Evolutionary conservation across 2,329 filamentous ascomycete species (phyloP).

Genomic region (Chrysosporium keratinophilum): DNA sequence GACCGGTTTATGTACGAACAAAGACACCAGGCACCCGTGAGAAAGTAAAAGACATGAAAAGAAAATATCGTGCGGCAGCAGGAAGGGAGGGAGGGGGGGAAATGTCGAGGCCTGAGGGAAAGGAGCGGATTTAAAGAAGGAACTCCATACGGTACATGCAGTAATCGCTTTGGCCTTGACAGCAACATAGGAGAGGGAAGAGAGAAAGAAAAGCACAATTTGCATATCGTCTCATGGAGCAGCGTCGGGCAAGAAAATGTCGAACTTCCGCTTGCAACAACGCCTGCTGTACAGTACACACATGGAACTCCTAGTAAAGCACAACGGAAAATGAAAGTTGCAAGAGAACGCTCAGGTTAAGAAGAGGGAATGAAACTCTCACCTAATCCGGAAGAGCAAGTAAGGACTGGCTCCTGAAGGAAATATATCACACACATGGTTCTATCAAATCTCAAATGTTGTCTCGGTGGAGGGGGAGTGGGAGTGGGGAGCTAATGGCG

Average conservation of each 20-base stretch:
- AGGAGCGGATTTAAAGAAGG: background rate
- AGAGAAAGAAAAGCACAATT: background rate
- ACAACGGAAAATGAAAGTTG: constrained; percentile 6
- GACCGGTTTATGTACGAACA: background rate
- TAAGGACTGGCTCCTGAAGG: background rate
- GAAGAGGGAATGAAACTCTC: background rate
- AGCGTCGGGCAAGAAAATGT: background rate
- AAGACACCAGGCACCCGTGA: background rate
- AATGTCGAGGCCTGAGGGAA: background rate
- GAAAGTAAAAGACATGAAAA: background rate
- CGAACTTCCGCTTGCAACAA: background rate
- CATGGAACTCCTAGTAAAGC: background rate
- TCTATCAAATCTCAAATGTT: background rate
- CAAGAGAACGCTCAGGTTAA: constrained; percentile 5
- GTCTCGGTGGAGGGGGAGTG: too few relatives aligned
- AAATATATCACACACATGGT: background rate
- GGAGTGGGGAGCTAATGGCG: too few relatives aligned
- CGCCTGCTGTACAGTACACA: background rate
- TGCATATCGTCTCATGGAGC: background rate
- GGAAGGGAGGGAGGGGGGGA: background rate
- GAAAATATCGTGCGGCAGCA: background rate
- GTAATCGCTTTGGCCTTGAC: too few relatives aligned
- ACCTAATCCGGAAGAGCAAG: background rate
- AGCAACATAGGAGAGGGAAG: background rate
- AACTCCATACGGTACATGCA: too few relatives aligned